Percentiles rank a stretch among this genome's conserved stretches.
These are phyloP conservation scores for Monosporascus ibericus DNA, from an alignment of 2,329 filamentous ascomycete species.

Conservation along the genomic window DNA sequence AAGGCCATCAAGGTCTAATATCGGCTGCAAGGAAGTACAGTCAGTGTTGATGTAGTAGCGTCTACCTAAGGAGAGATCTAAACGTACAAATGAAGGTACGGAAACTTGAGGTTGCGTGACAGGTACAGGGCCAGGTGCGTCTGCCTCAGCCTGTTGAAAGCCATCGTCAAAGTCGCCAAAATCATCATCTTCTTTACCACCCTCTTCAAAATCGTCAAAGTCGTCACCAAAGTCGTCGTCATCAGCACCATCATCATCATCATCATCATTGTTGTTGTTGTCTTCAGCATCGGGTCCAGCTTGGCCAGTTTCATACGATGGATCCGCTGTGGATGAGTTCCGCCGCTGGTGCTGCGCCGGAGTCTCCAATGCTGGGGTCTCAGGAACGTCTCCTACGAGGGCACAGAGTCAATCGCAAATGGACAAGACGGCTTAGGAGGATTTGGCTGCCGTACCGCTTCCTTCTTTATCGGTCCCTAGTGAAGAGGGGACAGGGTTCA, in stretches of 20 bases:
- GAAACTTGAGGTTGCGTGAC: slow-evolving; percentile 29
- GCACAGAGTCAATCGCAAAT: slow-evolving; percentile 29
- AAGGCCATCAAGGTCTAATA: slow-evolving; percentile 62
- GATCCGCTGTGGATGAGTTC: slow-evolving; percentile 22
- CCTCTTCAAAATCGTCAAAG: slow-evolving; percentile 58
- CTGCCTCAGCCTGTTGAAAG: slow-evolving; percentile 52
- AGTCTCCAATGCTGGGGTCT: slow-evolving; percentile 20
- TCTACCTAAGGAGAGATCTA: slow-evolving; percentile 26
- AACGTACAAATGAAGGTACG: slow-evolving; percentile 38
- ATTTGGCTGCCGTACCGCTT: slow-evolving; percentile 31
- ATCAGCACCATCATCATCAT: slow-evolving; percentile 20
- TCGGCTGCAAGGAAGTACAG: slow-evolving; percentile 40
- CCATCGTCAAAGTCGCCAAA: slow-evolving; percentile 70
- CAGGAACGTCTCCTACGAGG: slow-evolving; percentile 27
- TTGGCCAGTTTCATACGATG: slow-evolving; percentile 5
- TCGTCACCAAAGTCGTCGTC: slow-evolving; percentile 53
- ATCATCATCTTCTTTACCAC: slow-evolving; percentile 44
- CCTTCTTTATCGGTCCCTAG: slow-evolving; percentile 23
- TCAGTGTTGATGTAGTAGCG: slow-evolving; percentile 24
- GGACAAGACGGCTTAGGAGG: slow-evolving; percentile 27
- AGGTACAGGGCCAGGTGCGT: slow-evolving; percentile 22
- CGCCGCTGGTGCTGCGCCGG: slow-evolving; percentile 20
- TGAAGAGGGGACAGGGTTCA: slow-evolving; percentile 18
- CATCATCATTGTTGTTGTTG: slow-evolving; percentile 21
- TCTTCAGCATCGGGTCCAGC: slow-evolving; percentile 19